Percentiles rank a stretch among this genome's conserved stretches.
Evolutionary conservation across 2,329 filamentous ascomycete genomes (phyloP).

Genomic region (Emergomyces pasteurianus): DNA sequence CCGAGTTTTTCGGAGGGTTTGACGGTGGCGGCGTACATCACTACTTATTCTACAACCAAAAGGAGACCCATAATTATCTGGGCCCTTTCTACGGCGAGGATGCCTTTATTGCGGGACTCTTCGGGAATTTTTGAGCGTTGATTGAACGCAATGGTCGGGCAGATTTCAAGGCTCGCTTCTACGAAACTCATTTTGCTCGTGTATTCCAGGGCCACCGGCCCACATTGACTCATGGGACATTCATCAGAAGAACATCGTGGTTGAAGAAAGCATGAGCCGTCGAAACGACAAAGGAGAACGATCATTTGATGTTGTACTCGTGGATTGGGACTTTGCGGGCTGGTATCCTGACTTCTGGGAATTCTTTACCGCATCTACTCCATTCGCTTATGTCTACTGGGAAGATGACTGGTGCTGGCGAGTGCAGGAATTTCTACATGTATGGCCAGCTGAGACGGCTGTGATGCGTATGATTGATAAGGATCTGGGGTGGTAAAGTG

Average conservation of each 20-base stretch:
- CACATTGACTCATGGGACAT: slow-evolving; percentile 21
- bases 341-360: slow-evolving; percentile 11
- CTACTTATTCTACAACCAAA: slow-evolving; percentile 17
- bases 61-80: slow-evolving; percentile 10
- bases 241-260: slow-evolving; percentile 19
- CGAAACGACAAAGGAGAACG: slow-evolving; percentile 15
- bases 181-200: slow-evolving; percentile 16
- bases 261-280: slow-evolving; percentile 13
- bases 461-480: no score
- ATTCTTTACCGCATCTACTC: no score
- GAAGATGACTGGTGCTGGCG: no score
- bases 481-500: no score
- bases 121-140: slow-evolving; percentile 15
- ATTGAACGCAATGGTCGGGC: slow-evolving; percentile 13
- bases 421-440: no score
- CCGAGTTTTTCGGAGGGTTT: slow-evolving; percentile 14
- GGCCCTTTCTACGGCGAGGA: slow-evolving; percentile 17
- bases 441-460: no score
- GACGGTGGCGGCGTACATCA: slow-evolving; percentile 16
- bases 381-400: no score
- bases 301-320: slow-evolving; percentile 19
- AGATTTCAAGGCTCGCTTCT: slow-evolving; percentile 19
- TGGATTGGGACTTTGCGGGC: slow-evolving; percentile 18
- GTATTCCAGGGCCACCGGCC: slow-evolving; percentile 19
- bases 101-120: slow-evolving; percentile 16